Evolutionary conservation across 208 protist genomes (phyloP), one percentile per base, ranked within the genome.

Genomic region (Novymonas esmeraldas): DNA sequence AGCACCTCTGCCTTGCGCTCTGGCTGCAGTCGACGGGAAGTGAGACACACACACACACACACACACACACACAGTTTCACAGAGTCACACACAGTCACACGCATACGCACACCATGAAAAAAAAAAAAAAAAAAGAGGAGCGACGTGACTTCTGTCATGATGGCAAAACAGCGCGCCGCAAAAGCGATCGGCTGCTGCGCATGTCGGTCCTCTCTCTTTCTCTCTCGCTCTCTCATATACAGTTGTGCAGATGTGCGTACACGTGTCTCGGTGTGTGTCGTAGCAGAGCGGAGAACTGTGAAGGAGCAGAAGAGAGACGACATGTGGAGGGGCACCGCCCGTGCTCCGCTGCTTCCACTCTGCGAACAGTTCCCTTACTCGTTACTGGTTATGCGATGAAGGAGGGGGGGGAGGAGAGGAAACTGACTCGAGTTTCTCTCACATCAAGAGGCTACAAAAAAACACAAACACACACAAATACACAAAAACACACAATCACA

Each of bases 381-480:
- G 54, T 59, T 59, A 59, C 13, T 14, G 11, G 33, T 59, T 59
- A 59, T 10, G 36, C n/a, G n/a, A n/a, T n/a, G n/a, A n/a, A n/a
- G n/a, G n/a, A n/a, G n/a, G n/a, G n/a, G n/a, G n/a, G n/a, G n/a
- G n/a, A n/a, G n/a, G n/a, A n/a, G n/a, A n/a, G n/a, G n/a, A n/a
- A n/a, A n/a, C n/a, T n/a, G n/a, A n/a, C n/a, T n/a, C n/a, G n/a
- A n/a, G n/a, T n/a, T n/a, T n/a, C n/a, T 34, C 26, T 34, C 26
- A 33, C 20, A 18, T 34, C 26, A 29, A 4, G 6, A 24, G n/a
- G 22, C 6, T 4, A 29, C 9, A 51, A 11, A 4, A 34, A 4
- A 20, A 5, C 7, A 33, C 10, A 11, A 2, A 9, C 11, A 34
- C 1, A 54, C 13, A 52, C 48, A 6, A 18, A 33, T 33, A 18